phyloP scores from a whole-genome alignment of 441 rosid species.

The Raphanus hybrid region DNA sequence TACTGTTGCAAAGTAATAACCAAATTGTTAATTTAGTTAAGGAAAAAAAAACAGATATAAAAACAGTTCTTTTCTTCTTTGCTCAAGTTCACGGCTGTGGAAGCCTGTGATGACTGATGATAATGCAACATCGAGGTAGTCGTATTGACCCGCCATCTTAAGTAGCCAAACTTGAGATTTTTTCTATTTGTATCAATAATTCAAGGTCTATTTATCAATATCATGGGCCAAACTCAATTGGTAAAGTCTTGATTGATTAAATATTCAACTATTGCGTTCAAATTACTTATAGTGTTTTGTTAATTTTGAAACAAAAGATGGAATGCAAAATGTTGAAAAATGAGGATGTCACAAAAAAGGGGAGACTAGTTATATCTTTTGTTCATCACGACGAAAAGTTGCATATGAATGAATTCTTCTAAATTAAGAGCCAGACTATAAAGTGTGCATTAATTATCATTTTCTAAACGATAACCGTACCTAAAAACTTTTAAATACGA shows the following conservation, averaged over 20 bases:
- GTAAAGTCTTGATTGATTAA: not conserved
- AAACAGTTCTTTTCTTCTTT: not conserved
- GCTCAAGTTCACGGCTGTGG: not conserved
- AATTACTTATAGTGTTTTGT: not conserved
- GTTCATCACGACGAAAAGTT: not conserved
- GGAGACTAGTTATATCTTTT: too few species aligned
- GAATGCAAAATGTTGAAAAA: not conserved
- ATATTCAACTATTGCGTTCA: slow-evolving; percentile 2
- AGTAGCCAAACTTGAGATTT: not conserved
- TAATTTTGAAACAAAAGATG: not conserved
- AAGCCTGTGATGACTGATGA: not conserved
- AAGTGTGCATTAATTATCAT: not conserved
- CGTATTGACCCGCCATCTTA: slow-evolving; percentile 9
- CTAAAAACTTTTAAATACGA: not conserved
- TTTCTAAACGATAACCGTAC: not conserved
- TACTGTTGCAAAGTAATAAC: not conserved
- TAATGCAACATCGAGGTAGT: not conserved
- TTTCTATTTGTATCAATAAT: not conserved
- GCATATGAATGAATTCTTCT: not conserved
- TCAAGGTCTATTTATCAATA: not conserved
- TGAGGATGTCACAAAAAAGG: too few species aligned
- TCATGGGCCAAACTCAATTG: not conserved
- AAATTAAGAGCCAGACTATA: not conserved
- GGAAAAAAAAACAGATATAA: not conserved
- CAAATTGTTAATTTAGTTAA: not conserved